Percentiles rank a stretch among this genome's conserved stretches.
Evolutionary conservation across 1,284 basidiomycete species (phyloP).

Genomic region (Pseudozyma tsukubaensis): DNA sequence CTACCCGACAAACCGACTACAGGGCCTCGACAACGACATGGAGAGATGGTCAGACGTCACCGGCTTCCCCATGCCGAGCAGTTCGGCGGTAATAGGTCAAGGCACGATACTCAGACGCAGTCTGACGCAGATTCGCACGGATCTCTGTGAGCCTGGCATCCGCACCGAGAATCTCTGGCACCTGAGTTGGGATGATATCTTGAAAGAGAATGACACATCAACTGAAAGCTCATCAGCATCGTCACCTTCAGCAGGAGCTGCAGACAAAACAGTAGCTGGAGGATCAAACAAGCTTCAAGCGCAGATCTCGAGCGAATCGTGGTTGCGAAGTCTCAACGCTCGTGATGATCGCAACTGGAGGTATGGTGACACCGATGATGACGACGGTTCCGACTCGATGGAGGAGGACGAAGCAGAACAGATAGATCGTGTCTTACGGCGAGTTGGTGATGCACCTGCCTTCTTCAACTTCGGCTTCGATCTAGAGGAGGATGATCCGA

Average conservation of each 20-base stretch:
- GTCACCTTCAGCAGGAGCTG: not conserved
- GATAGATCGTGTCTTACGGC: slow-evolving; percentile 22
- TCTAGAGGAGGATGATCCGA: slow-evolving; percentile 25
- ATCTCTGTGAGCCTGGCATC: slow-evolving; percentile 46
- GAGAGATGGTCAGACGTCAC: slow-evolving; percentile 34
- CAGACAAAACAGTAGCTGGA: not conserved
- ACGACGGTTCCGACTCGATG: not conserved
- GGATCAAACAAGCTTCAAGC: slow-evolving; percentile 6
- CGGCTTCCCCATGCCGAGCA: slow-evolving; percentile 44
- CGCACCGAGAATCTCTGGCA: slow-evolving; percentile 44
- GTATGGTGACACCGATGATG: slow-evolving; percentile 6
- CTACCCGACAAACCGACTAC: slow-evolving; percentile 44
- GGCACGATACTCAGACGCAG: slow-evolving; percentile 40
- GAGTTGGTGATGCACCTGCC: slow-evolving; percentile 17
- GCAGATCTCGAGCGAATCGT: slow-evolving; percentile 36
- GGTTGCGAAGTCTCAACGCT: slow-evolving; percentile 31
- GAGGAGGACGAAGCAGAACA: slow-evolving; percentile 24
- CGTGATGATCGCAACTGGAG: not conserved
- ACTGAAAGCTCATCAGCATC: slow-evolving; percentile 1
- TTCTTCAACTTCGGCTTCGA: slow-evolving; percentile 39
- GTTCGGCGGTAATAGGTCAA: slow-evolving; percentile 34
- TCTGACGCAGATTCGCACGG: slow-evolving; percentile 33
- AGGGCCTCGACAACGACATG: slow-evolving; percentile 42
- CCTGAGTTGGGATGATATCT: slow-evolving; percentile 37
- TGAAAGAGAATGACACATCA: not conserved